Evolutionary conservation across 129 eudicot species (phyloP).

Genomic region (Flaveria sonorensis): DNA sequence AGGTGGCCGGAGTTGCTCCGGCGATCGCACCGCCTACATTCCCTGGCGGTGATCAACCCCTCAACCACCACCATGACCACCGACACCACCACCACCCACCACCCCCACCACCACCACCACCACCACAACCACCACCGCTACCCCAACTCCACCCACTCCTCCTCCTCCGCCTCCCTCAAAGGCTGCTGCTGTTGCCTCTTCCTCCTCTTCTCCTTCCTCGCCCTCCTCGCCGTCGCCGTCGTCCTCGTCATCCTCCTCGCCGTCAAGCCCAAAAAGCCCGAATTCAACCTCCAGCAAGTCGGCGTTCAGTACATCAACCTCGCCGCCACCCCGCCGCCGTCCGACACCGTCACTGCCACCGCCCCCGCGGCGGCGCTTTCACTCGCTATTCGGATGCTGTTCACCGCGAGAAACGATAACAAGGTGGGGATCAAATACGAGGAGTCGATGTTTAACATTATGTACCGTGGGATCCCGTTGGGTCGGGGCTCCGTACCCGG

Average conservation of each 20-base stretch:
- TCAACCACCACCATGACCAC: constrained; percentile 25
- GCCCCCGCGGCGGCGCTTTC: constrained; percentile 67
- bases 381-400: constrained; percentile 58
- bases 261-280: constrained; percentile 81
- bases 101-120: constrained; percentile 21
- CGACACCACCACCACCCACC: constrained; percentile 30
- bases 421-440: constrained; percentile 87
- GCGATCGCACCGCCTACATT: not conserved
- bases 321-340: constrained; percentile 33
- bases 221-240: constrained; percentile 69
- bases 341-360: constrained; percentile 51
- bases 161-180: constrained; percentile 70
- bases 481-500: constrained; percentile 77
- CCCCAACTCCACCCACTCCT: constrained; percentile 50
- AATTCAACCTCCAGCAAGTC: constrained; percentile 79
- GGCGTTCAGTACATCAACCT: constrained; percentile 74
- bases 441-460: constrained; percentile 73
- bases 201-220: constrained; percentile 88
- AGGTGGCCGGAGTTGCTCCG: too few species aligned
- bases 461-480: constrained; percentile 90
- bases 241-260: constrained; percentile 77
- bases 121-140: constrained; percentile 40
- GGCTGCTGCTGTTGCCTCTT: constrained; percentile 98
- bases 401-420: constrained; percentile 72
- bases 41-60: constrained; percentile 1